Evolutionary conservation across 352 stramenopile species (phyloP), one percentile per base, ranked within the genome.

Genomic region (Achlya hypogyna): DNA sequence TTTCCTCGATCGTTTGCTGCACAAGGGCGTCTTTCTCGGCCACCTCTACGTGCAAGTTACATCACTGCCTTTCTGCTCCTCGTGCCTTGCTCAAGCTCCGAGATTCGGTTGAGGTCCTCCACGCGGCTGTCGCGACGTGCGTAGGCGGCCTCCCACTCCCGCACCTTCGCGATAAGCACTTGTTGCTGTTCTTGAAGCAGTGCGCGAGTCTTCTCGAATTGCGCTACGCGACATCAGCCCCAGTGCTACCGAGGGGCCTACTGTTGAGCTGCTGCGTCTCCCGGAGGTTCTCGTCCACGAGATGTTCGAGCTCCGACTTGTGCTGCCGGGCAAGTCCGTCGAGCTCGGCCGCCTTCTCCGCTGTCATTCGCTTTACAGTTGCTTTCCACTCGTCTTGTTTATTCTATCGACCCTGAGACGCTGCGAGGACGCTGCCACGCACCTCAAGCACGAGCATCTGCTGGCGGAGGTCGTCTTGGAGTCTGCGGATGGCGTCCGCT

Each of bases 71-170:
- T 22, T 9, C 43, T n/a, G 12, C 5, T 23, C 5, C 0, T 12
- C 27, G 54, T 52, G 3, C 73, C 42, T 1, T 74, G 72, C 62
- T 92, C 82, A 2, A 97, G 74, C 51, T 86, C 71, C 10, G 74
- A 71, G 43, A 97, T 96, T 14, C 81, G 78, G 35, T 73, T 74
- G 8, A 96, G 71, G 65, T 97, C 90, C 62, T 97, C 90, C 0
- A 68, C 49, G 0, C 84, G 81, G 31, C 77, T 88, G 60, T 91
- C 82, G 27, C 84, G 82, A 51, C 73, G 66, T 9, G 69, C 72
- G 54, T 88, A 91, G 53, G 74, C 75, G 27, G 76, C 71, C 49
- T 89, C 77, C 82, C 82, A 91, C 25, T 87, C 76, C 1, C 28
- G 28, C 16, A 88, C 69, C 0, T 72, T 68, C 5, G 69, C 68